Percentiles rank a stretch among this genome's conserved stretches.
These are phyloP conservation scores for Ustilago trichophora DNA, from an alignment of 1,284 basidiomycete genomes.

Conservation along the genomic window DNA sequence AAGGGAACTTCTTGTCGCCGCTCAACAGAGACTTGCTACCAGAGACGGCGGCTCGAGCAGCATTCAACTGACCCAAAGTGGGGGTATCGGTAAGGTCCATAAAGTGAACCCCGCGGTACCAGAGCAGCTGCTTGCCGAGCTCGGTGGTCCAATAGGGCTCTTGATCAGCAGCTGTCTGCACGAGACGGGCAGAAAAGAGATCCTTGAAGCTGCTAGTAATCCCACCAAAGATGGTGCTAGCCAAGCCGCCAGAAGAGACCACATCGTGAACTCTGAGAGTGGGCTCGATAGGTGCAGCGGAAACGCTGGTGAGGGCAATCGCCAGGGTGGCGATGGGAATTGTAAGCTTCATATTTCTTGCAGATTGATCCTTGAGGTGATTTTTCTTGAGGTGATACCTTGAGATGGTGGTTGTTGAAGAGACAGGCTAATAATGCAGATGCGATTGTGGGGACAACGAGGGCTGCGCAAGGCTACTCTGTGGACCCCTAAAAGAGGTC, in stretches of 20 bases:
- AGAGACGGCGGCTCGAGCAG: background rate
- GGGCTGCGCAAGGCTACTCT: too few relatives aligned
- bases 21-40: background rate
- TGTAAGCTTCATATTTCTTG: constrained; percentile 27
- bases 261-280: constrained; percentile 10
- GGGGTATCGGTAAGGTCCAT: constrained; percentile 59
- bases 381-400: background rate
- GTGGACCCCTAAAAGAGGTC: background rate
- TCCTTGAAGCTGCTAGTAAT: constrained; percentile 15
- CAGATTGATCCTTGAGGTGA: background rate
- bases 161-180: constrained; percentile 33
- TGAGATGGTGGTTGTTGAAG: background rate
- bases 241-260: constrained; percentile 16
- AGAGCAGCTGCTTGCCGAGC: constrained; percentile 51
- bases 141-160: constrained; percentile 60
- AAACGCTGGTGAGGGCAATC: constrained; percentile 10
- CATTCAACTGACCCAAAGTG: constrained; percentile 23
- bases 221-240: constrained; percentile 12
- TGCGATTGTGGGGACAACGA: background rate
- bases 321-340: constrained; percentile 20
- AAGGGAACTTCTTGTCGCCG: constrained; percentile 36
- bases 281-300: constrained; percentile 16
- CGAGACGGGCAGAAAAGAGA: constrained; percentile 24
- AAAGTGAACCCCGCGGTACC: constrained; percentile 44
- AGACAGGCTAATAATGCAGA: background rate